Evolutionary conservation across 345 rosid genomes (phyloP), one percentile per base, ranked within the genome.

Genomic region (Eucalyptus pauciflora): DNA sequence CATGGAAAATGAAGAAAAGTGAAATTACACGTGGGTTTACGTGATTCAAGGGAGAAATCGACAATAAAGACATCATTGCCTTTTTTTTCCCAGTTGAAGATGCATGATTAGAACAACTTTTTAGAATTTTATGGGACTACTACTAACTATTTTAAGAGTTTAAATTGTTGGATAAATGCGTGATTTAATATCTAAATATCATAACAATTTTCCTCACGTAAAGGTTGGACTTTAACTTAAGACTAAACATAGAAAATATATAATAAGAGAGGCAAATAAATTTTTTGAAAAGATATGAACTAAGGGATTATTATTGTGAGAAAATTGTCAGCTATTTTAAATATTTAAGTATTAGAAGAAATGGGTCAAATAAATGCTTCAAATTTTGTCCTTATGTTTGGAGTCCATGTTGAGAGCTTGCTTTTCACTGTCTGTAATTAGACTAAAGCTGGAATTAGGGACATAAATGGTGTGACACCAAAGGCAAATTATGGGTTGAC

Each of bases 1-100:
- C 16, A 29, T 64, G 37, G 71, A 64, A 64, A 64, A n/a, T 64
- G 37, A 64, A 29, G 71, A 1, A 64, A 64, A 64, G 71, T n/a
- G 18, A 64, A n/a, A 64, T 1, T 7, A 29, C 71, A 64, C 3
- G 16, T 3, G 10, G 3, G 16, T 1, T 64, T 7, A 29, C 0
- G 3, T 64, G 0, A 64, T 64, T 64, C 3, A 1, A 2, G 0
- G 71, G 71, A 29, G 37, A 64, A 13, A 7, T 16, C 0, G 1
- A 64, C 17, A 64, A 29, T 64, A 64, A 62, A 64, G 18, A 64
- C 37, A 0, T 7, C 9, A 7, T 64, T 7, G 18, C 10, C 0
- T 64, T 7, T 60, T 7, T n/a, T 14, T 14, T 7, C 2, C 20
- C 5, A 13, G 16, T 64, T 13, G 37, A 64, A 29, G 18, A 2